Percentiles rank a stretch among this genome's conserved stretches.
These are phyloP conservation scores for Ceratocystis ficicola DNA, from an alignment of 2,329 filamentous ascomycete genomes.

Conservation along the genomic window DNA sequence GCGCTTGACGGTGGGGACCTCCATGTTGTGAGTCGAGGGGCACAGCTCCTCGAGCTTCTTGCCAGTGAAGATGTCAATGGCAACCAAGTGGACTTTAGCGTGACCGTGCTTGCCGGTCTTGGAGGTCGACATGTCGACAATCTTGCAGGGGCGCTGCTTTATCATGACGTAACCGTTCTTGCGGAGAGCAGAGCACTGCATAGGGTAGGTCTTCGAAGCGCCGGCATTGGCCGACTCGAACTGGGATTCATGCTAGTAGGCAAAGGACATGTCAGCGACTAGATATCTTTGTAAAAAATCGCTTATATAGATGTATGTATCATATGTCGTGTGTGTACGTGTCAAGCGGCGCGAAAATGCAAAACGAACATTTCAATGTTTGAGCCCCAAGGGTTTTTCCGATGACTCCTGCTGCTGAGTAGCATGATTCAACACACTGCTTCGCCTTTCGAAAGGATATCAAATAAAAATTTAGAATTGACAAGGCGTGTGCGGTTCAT, in stretches of 20 bases:
- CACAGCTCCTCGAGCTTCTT: constrained; percentile 99
- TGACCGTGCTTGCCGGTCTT: constrained; percentile 99
- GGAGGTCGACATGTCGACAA: constrained; percentile 99
- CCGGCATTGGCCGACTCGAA: constrained; percentile 96
- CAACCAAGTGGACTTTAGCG: constrained; percentile 98
- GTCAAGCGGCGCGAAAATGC: no score
- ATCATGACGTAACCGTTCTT: constrained; percentile 99
- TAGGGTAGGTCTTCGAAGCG: constrained; percentile 85
- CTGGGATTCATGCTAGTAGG: constrained; percentile 48
- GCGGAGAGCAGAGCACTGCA: constrained; percentile 98
- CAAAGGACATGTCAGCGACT: constrained; percentile 17
- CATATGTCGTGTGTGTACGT: no score
- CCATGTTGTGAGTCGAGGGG: constrained; percentile 96
- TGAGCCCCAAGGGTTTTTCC: no score
- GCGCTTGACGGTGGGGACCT: constrained; percentile 87
- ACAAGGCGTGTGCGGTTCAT: neutral
- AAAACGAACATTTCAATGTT: no score
- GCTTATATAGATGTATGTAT: no score
- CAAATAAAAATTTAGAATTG: neutral
- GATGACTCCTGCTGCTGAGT: no score
- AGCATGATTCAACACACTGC: neutral
- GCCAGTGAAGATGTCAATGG: constrained; percentile 96
- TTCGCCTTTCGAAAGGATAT: neutral
- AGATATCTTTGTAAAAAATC: neutral
- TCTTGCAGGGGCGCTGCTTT: constrained; percentile 99